Evolutionary conservation across 306 rosid species (phyloP), one percentile per base, ranked within the genome.

Genomic region (Arachis stenosperma): DNA sequence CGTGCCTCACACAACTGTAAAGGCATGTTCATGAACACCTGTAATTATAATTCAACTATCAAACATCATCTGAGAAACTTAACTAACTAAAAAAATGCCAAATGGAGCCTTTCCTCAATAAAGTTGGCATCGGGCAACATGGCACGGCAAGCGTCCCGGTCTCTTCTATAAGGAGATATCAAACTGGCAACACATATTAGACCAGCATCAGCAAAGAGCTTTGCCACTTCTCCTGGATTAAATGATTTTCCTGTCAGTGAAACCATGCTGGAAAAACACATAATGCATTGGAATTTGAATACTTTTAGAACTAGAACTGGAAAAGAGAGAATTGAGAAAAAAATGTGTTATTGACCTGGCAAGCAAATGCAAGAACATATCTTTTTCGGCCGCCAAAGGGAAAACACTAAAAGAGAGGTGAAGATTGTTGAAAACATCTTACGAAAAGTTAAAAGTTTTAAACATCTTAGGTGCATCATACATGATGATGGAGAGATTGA

Each of bases 1-100:
- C 97, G 83, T 61, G 82, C 69, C 85, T 91, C 97, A 11, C 97
- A 91, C 79, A 91, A 74, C 46, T 84, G 81, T 9, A 91, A 75
- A 74, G 97, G 93, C 90, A 87, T 83, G 86, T 89, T 84, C 97
- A 91, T 87, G 91, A 78, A 91, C 62, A 91, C 90, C 97, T 91
- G 89, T 70, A 53, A 56, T 62, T 55, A 64, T 8, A 39, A 50
- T 63, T 57, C 73, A 67, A 71, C 67, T 10, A 61, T 75, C 75
- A 75, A 73, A 73, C 37, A 77, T 50, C 69, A 74, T 30, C 50
- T 75, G 58, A 79, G 68, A 50, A 69, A 77, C 42, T 46, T 62
- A 47, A 78, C 57, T 48, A 61, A 70, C 33, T 65, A 4, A 44
- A 66, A 44, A 66, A 68, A 62, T 55, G 17, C 56, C 40, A 36